Percentiles rank a stretch among this genome's conserved stretches.
phyloP scores from a whole-genome alignment of 257 asterid species.

The Cynanchum wilfordii region DNA sequence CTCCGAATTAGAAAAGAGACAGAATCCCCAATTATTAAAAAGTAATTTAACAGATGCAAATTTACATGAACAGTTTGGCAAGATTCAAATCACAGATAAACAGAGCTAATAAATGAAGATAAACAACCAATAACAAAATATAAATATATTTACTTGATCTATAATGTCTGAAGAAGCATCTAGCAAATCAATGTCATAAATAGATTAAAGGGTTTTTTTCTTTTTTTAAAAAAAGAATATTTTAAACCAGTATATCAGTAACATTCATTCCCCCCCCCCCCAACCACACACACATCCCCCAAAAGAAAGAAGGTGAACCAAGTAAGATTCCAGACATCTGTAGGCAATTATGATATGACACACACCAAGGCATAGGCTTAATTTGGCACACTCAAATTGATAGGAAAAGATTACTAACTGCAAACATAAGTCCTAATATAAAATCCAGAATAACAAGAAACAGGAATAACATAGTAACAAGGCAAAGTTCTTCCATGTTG shows the following conservation, averaged over 20 bases:
- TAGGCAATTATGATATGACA: background rate
- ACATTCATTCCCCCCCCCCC: background rate
- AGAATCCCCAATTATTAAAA: background rate
- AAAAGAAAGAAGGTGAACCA: background rate
- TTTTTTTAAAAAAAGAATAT: no score
- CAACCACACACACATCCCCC: background rate
- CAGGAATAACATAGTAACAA: no score
- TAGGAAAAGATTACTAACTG: background rate
- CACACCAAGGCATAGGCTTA: background rate
- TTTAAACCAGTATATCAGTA: background rate
- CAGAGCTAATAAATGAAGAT: background rate
- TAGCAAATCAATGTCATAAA: background rate
- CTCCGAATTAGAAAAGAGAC: background rate
- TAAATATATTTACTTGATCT: background rate
- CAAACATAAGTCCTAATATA: background rate
- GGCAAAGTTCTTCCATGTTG: background rate
- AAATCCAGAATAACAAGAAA: background rate
- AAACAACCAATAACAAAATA: background rate
- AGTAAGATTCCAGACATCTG: background rate
- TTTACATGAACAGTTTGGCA: background rate
- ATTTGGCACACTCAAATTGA: background rate
- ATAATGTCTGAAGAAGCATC: background rate
- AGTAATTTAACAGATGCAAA: background rate
- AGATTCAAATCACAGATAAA: background rate
- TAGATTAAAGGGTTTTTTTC: background rate